A percentile compares a stretch with the other conserved stretches of the same genome.
Conservation (phyloP, 495 filamentous ascomycete species). For the Daldinia concentrica region DNA sequence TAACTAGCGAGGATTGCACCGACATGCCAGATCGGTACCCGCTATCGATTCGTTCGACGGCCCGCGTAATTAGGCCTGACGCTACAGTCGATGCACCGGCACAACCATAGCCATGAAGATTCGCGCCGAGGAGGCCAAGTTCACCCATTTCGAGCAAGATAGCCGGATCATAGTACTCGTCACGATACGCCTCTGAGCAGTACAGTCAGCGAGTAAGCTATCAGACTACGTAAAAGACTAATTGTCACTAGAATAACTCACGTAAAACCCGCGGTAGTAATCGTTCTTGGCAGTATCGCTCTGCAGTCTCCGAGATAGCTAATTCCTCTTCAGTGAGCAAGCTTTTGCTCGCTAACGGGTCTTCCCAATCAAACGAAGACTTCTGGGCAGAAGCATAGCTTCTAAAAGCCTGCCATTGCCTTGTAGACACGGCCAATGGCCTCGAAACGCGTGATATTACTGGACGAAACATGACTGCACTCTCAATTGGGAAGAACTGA, state of each 20-base stretch:
- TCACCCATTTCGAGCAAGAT: conserved; percentile 97
- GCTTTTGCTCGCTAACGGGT: conserved; percentile 78
- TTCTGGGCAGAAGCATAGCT: conserved; percentile 51
- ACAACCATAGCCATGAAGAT: conserved; percentile 91
- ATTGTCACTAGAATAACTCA: conserved; percentile 56
- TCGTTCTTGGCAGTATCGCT: conserved; percentile 90
- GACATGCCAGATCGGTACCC: conserved; percentile 97
- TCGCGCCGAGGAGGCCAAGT: conserved; percentile 88
- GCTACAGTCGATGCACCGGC: conserved; percentile 94
- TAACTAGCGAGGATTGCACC: conserved; percentile 92
- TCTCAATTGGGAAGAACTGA: conserved; percentile 32
- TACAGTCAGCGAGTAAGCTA: conserved; percentile 22
- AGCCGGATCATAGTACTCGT: conserved; percentile 88
- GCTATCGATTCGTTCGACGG: conserved; percentile 94
- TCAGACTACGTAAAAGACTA: not conserved
- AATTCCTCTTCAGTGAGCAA: conserved; percentile 89
- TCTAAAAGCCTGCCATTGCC: conserved; percentile 34
- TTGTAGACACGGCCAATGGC: conserved; percentile 20
- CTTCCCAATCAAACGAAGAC: conserved; percentile 86
- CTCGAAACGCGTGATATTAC: conserved; percentile 33
- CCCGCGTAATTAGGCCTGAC: conserved; percentile 90
- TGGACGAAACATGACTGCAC: conserved; percentile 41
- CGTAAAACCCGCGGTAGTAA: conserved; percentile 87
- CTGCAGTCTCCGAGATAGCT: conserved; percentile 86
- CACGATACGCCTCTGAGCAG: conserved; percentile 85